Evolutionary conservation across 2,329 filamentous ascomycete genomes (phyloP), one percentile per base, ranked within the genome.

Genomic region (Rutstroemia sp.): DNA sequence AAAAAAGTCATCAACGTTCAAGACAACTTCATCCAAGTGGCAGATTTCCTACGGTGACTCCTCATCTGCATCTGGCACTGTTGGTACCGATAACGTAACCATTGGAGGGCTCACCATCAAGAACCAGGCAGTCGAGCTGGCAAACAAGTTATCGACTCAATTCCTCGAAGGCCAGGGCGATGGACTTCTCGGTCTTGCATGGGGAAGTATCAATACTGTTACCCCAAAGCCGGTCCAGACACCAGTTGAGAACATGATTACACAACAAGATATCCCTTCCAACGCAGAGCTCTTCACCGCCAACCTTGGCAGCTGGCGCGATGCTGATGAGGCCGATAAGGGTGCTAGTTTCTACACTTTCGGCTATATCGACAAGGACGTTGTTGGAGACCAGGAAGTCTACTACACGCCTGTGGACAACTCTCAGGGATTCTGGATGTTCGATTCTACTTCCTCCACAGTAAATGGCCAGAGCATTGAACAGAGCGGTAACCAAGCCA

Each of bases 231-330:
- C 76, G 0, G 80, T 84, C 56, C 70, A 73, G 16, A 88, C 85
- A 0, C 84, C 84, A 0, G 79, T 88, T 12, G 82, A 86, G 64
- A 88, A 86, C 72, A 84, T 88, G 81, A 84, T 87, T 57, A 72
- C 66, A 58, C 76, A 83, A 63, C 57, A 73, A 0, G 76, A 81
- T 57, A 82, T 84, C 56, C 72, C 75, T 1, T 64, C 73, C 17
- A 66, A 67, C 2, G 65, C 73, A 9, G 73, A 79, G 61, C 73
- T 86, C 3, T 85, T 84, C 70, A 84, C 82, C 0, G 78, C 73
- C 27, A 80, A 82, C 48, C 72, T 85, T 25, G 78, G 79, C 34
- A 73, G 75, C 59, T 75, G 78, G 78, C 71, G 75, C 57, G 78
- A 81, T 62, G 75, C 76, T 58, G 67, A 75, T 49, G 70, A 72